A percentile compares a stretch with the other conserved stretches of the same genome.
These are phyloP conservation scores for Cryphonectria carpinicola DNA, from an alignment of 2,329 filamentous ascomycete species.

Conservation along the genomic window DNA sequence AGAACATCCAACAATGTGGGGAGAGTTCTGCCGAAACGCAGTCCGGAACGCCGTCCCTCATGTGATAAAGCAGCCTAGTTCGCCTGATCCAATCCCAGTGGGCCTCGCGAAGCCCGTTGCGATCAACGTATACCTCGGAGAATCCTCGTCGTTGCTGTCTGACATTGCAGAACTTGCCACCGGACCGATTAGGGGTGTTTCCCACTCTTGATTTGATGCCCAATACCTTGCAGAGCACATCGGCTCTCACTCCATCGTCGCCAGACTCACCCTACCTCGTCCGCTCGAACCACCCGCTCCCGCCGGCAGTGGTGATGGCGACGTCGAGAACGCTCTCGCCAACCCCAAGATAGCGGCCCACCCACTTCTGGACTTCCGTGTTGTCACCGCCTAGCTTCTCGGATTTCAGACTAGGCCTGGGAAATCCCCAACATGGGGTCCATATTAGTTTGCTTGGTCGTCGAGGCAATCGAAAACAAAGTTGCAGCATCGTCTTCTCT, in stretches of 20 bases:
- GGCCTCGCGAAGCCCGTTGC: neutral
- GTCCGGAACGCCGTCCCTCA: slow-evolving; percentile 14
- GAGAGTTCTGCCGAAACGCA: neutral
- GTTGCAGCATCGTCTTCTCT: neutral
- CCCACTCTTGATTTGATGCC: neutral
- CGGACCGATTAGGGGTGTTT: neutral
- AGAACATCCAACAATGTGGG: neutral
- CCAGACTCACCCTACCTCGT: slow-evolving; percentile 60
- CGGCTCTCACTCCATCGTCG: neutral
- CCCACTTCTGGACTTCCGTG: slow-evolving; percentile 83
- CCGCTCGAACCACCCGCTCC: slow-evolving; percentile 89
- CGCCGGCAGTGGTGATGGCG: slow-evolving; percentile 87
- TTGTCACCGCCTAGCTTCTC: slow-evolving; percentile 80
- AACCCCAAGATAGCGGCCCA: slow-evolving; percentile 90
- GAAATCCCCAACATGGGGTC: slow-evolving; percentile 45
- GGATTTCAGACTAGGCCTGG: slow-evolving; percentile 80
- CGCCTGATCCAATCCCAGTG: neutral
- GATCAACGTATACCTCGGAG: neutral
- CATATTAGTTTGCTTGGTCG: slow-evolving; percentile 45
- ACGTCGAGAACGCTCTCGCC: slow-evolving; percentile 99
- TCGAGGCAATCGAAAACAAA: neutral
- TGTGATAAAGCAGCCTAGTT: neutral
- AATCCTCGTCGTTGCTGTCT: neutral
- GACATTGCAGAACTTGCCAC: neutral
- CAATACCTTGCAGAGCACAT: neutral